Percentiles rank a stretch among this genome's conserved stretches.
phyloP scores from a whole-genome alignment of 257 asterid genomes.

The Scutellaria barbata region DNA sequence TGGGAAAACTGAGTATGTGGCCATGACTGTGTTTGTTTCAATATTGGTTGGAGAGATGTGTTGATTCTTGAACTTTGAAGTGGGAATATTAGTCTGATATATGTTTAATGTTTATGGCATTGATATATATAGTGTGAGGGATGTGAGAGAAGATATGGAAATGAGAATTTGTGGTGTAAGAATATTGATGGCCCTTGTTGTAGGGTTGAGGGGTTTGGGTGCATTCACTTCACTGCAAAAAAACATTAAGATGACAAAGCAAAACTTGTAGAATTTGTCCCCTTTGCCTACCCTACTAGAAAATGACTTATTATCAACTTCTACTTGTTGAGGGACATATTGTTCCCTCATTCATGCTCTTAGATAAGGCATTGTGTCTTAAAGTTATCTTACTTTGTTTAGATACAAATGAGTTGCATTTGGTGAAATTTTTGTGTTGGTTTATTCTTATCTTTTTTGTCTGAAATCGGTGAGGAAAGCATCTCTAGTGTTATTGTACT shows the following conservation, averaged over 20 bases:
- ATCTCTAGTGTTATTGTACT: neutral
- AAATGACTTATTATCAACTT: constrained; percentile 54
- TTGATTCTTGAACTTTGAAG: constrained; percentile 25
- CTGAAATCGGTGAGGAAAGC: neutral
- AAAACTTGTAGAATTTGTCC: constrained; percentile 52
- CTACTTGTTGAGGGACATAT: constrained; percentile 53
- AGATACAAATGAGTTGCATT: neutral
- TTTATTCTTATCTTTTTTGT: neutral
- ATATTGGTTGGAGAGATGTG: neutral
- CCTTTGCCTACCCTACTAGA: constrained; percentile 56
- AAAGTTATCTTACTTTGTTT: neutral
- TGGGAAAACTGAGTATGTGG: constrained; percentile 42
- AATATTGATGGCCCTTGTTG: constrained; percentile 35
- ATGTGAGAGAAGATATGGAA: constrained; percentile 35
- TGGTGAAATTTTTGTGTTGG: neutral
- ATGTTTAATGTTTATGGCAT: constrained; percentile 9
- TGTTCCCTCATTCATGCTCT: constrained; percentile 46
- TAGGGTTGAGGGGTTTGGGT: constrained; percentile 42
- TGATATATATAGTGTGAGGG: constrained; percentile 35
- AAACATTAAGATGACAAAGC: constrained; percentile 41
- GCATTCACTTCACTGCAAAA: constrained; percentile 42
- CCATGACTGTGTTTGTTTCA: constrained; percentile 41
- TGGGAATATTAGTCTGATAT: constrained; percentile 9
- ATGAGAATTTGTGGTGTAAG: constrained; percentile 53
- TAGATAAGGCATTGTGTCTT: constrained; percentile 31